Conservation (phyloP, 768 basidiomycete species). For the Mycena capillaripes region DNA sequence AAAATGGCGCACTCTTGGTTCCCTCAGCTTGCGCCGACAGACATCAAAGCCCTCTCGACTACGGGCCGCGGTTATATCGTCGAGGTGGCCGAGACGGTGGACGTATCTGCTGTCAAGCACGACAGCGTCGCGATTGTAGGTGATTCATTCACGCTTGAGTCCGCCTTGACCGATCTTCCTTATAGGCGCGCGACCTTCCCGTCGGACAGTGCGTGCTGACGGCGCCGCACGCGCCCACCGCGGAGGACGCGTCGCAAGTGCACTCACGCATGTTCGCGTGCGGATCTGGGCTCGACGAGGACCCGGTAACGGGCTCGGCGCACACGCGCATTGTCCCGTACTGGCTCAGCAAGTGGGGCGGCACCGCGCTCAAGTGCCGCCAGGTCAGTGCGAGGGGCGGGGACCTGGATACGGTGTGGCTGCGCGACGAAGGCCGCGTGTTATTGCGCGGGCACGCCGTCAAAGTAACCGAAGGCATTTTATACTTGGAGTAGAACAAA, state of each 20-base stretch:
- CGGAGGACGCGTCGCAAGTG: conserved; percentile 25
- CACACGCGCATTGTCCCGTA: conserved; percentile 35
- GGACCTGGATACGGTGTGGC: conserved; percentile 29
- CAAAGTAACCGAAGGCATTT: conserved; percentile 16
- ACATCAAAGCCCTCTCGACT: conserved; percentile 22
- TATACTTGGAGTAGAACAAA: conserved; percentile 1
- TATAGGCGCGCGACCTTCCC: conserved; percentile 25
- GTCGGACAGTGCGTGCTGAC: conserved; percentile 29
- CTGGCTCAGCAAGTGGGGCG: conserved; percentile 31
- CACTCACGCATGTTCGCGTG: conserved; percentile 34
- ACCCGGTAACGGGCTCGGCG: conserved; percentile 35
- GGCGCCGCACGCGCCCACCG: conserved; percentile 27
- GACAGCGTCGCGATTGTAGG: conserved; percentile 20
- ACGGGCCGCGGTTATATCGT: conserved; percentile 27
- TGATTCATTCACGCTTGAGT: neutral
- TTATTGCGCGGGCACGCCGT: conserved; percentile 26
- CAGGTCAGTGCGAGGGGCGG: conserved; percentile 30
- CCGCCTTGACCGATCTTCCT: neutral
- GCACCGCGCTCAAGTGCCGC: conserved; percentile 19
- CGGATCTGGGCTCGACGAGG: conserved; percentile 31
- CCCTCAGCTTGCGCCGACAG: conserved; percentile 16
- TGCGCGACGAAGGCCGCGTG: conserved; percentile 27
- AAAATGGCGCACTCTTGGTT: conserved; percentile 30
- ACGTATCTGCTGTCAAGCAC: conserved; percentile 21
- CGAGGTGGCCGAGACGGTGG: conserved; percentile 29